phyloP scores from a whole-genome alignment of 1,284 basidiomycete species.

The Tylopilus orsonianus region DNA sequence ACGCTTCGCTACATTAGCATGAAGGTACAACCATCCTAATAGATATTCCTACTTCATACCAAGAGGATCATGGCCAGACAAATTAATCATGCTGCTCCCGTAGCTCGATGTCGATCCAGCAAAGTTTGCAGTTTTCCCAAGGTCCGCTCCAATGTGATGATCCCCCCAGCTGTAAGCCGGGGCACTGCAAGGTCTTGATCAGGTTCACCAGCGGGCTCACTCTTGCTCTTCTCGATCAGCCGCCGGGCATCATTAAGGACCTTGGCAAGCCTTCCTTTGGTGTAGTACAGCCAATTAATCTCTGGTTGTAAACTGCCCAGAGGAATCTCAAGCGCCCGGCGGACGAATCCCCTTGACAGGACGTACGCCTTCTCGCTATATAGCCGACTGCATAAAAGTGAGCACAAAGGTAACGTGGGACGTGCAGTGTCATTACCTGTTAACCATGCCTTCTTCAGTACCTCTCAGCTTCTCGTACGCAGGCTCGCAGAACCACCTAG shows the following conservation, averaged over 20 bases:
- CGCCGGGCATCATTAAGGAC: constrained; percentile 64
- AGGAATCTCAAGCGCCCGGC: constrained; percentile 79
- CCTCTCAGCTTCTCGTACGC: constrained; percentile 88
- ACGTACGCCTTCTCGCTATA: constrained; percentile 94
- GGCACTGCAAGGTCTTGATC: constrained; percentile 69
- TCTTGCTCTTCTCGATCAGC: constrained; percentile 69
- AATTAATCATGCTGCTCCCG: constrained; percentile 17
- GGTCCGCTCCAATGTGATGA: constrained; percentile 76
- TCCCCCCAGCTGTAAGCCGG: constrained; percentile 76
- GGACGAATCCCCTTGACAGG: constrained; percentile 85
- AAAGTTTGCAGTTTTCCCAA: constrained; percentile 52
- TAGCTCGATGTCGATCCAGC: constrained; percentile 22
- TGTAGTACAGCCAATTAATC: constrained; percentile 74
- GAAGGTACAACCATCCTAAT: constrained; percentile 33
- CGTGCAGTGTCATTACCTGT: constrained; percentile 48
- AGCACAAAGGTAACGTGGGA: constrained; percentile 1
- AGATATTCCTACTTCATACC: constrained; percentile 27
- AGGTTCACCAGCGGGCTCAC: constrained; percentile 36
- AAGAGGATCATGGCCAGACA: constrained; percentile 11
- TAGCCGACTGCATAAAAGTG: constrained; percentile 52
- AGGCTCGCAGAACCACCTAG: constrained; percentile 88
- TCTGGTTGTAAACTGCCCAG: constrained; percentile 72
- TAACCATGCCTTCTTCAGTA: constrained; percentile 85
- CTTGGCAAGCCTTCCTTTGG: constrained; percentile 61
- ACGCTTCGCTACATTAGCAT: constrained; percentile 23